These are phyloP conservation scores for Chytridiales sp. DNA, from an alignment of 371 early-diverging fungal species.

Conservation along the genomic window DNA sequence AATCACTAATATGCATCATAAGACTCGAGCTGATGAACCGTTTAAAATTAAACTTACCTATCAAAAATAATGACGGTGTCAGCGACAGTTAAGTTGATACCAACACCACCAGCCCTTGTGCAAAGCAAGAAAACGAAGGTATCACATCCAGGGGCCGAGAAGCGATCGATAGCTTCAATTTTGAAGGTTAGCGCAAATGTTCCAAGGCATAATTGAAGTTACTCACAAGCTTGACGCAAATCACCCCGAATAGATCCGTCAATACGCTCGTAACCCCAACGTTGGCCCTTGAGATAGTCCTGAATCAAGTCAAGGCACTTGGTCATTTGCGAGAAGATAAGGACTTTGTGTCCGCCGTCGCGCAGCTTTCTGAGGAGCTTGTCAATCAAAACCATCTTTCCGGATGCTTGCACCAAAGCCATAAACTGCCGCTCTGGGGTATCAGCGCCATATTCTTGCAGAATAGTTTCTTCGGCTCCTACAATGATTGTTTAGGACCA, in stretches of 20 bases:
- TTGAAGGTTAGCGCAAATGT: conserved; percentile 1
- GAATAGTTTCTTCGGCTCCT: conserved; percentile 86
- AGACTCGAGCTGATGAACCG: conserved; percentile 28
- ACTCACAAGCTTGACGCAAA: conserved; percentile 74
- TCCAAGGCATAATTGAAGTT: neutral
- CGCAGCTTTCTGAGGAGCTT: conserved; percentile 80
- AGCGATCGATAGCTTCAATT: conserved; percentile 82
- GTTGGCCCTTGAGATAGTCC: conserved; percentile 79
- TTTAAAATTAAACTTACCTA: conserved; percentile 89
- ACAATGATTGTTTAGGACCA: conserved; percentile 60
- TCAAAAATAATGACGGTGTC: conserved; percentile 99
- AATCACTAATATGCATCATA: conserved; percentile 57
- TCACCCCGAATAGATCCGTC: conserved; percentile 89
- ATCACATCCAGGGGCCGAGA: conserved; percentile 64
- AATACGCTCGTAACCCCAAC: conserved; percentile 83
- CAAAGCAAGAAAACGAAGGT: conserved; percentile 56
- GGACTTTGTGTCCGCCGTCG: conserved; percentile 82
- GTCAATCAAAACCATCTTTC: conserved; percentile 86
- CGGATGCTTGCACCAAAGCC: conserved; percentile 79
- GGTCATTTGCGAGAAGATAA: conserved; percentile 96
- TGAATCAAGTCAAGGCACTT: conserved; percentile 81
- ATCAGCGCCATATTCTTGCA: conserved; percentile 53
- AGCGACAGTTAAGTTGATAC: conserved; percentile 99
- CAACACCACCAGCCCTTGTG: conserved; percentile 97
- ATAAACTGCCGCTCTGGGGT: conserved; percentile 68